Conservation (phyloP, 75 land plant genomes). For the Gnetum montanum region DNA sequence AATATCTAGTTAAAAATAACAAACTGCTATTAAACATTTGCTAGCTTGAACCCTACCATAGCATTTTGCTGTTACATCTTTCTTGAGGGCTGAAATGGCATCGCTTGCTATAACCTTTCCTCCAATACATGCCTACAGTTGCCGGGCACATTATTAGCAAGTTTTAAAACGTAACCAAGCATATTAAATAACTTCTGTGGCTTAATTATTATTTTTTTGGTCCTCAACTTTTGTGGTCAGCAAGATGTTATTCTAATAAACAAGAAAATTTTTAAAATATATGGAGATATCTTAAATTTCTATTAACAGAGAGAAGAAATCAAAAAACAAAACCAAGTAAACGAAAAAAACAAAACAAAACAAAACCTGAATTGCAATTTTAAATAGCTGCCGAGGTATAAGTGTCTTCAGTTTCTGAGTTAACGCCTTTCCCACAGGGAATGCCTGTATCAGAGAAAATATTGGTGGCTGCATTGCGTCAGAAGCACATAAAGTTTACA, state of each 20-base stretch:
- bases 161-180: too few relatives aligned
- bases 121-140: conserved; percentile 87
- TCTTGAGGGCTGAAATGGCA: conserved; percentile 77
- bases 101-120: conserved; percentile 89
- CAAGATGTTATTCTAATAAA: too few relatives aligned
- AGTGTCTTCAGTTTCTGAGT: conserved; percentile 90
- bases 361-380: conserved; percentile 95
- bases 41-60: conserved; percentile 55
- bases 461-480: too few relatives aligned
- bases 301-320: neutral
- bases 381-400: conserved; percentile 95
- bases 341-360: too few relatives aligned
- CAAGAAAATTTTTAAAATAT: too few relatives aligned
- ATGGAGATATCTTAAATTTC: too few relatives aligned
- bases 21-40: too few relatives aligned
- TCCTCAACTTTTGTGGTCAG: too few relatives aligned
- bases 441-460: conserved; percentile 63
- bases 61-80: conserved; percentile 91
- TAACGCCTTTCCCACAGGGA: conserved; percentile 79
- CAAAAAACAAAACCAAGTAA: neutral
- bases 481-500: too few relatives aligned
- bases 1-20: neutral
- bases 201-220: too few relatives aligned
- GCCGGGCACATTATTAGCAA: conserved; percentile 1
- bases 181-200: too few relatives aligned